These are phyloP conservation scores for Thalassiosira mediterranea DNA, from an alignment of 352 stramenopile species.

Conservation along the genomic window DNA sequence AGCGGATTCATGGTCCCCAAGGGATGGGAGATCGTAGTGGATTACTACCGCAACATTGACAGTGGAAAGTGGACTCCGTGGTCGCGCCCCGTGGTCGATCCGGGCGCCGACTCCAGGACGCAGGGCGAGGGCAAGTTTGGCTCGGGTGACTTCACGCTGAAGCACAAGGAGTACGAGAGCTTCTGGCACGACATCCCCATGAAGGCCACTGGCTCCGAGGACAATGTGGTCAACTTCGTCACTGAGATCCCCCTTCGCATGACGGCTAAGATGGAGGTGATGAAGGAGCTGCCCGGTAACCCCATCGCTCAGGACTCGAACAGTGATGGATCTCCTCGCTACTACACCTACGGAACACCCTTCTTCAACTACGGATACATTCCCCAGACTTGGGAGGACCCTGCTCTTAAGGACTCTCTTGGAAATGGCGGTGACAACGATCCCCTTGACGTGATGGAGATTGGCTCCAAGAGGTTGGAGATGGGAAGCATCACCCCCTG, in stretches of 20 bases:
- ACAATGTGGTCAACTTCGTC: constrained; percentile 87
- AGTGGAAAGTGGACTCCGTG: constrained; percentile 85
- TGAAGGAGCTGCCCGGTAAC: constrained; percentile 93
- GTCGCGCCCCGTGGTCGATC: constrained; percentile 79
- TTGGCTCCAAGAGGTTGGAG: constrained; percentile 89
- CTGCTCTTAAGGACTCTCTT: constrained; percentile 91
- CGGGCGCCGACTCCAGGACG: constrained; percentile 87
- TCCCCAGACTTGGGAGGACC: constrained; percentile 97
- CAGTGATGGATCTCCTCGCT: constrained; percentile 93
- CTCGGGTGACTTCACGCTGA: constrained; percentile 80
- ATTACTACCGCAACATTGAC: constrained; percentile 97
- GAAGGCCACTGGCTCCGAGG: constrained; percentile 56
- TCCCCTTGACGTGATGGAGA: constrained; percentile 99
- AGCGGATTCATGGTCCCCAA: constrained; percentile 98
- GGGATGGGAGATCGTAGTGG: constrained; percentile 97
- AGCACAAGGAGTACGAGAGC: constrained; percentile 77
- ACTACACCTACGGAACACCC: constrained; percentile 92
- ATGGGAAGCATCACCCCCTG: constrained; percentile 94
- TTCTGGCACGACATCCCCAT: constrained; percentile 97
- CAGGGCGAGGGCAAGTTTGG: constrained; percentile 85
- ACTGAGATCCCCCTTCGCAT: constrained; percentile 98
- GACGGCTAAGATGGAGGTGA: constrained; percentile 99
- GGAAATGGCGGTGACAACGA: constrained; percentile 96
- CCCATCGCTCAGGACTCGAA: constrained; percentile 99
- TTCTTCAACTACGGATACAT: constrained; percentile 98